Evolutionary conservation across 352 stramenopile genomes (phyloP).

Genomic region (Pythium pyrilobum): DNA sequence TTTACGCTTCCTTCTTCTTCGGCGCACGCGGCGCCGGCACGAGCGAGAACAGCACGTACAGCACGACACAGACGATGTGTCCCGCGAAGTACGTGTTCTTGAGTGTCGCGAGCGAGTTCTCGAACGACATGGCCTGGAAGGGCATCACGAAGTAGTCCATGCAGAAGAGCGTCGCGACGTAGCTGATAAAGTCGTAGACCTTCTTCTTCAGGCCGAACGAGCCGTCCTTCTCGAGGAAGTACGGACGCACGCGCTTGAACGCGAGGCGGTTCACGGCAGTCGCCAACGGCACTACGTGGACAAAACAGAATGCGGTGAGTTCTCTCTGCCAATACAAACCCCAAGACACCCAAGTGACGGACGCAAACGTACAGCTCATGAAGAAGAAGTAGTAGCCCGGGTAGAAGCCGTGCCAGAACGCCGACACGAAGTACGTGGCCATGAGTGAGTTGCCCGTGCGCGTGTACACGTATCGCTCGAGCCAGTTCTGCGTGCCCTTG

Average conservation of each 20-base stretch:
- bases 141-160: conserved; percentile 73
- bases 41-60: conserved; percentile 67
- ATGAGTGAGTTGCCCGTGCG: conserved; percentile 91
- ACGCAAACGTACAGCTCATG: conserved; percentile 37
- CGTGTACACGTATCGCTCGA: conserved; percentile 97
- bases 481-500: conserved; percentile 95
- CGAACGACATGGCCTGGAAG: conserved; percentile 61
- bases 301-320: background rate
- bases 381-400: conserved; percentile 98
- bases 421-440: conserved; percentile 93
- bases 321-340: background rate
- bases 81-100: conserved; percentile 68
- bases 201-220: conserved; percentile 28
- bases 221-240: conserved; percentile 35
- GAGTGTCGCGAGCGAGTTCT: conserved; percentile 53
- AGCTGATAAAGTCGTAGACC: conserved; percentile 53
- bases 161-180: conserved; percentile 48
- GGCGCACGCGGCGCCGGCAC: conserved; percentile 45
- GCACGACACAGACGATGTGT: conserved; percentile 56
- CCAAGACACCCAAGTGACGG: background rate
- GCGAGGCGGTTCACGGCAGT: conserved; percentile 67
- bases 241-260: conserved; percentile 42
- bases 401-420: conserved; percentile 99
- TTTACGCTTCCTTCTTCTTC: conserved; percentile 49
- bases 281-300: conserved; percentile 40